Base-by-base conservation (phyloP, 2,329 filamentous ascomycete genomes). In the Penicillium sp. region DNA sequence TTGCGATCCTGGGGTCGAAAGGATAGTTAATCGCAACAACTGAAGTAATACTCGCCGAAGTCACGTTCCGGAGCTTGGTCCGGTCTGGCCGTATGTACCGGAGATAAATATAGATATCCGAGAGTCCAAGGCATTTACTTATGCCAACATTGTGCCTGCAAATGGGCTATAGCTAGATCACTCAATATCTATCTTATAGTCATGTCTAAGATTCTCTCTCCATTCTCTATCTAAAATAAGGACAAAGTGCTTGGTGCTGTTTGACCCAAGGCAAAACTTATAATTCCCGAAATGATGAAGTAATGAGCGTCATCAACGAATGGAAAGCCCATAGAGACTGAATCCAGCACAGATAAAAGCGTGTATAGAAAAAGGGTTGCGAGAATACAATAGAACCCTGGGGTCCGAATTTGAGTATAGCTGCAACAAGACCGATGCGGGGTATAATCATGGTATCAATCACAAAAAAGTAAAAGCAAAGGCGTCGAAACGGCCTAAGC, bases 391-490 rank as follows among this genome's bases (percentile, higher is more conserved):
- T 26, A 15, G 19, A 47, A 26, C 3, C 46, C 15, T 38, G 29
- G 15, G 19, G 11, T 13, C 6, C 17, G 15, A 45, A 23, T 13
- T 41, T 19, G 35, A 57, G 21, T 23, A 38, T 44, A 48, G 46
- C 41, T 52, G 41, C 57, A 54, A 53, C 57, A 54, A 53, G 51
- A 38, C 57, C 57, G 26, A 58, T 58, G 56, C 56, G 56, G 56
- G 56, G 56, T 58, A 58, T 58, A 58, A 57, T 13, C n/a, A 41
- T 52, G 7, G 23, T 44, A 31, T 50, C n/a, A n/a, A 52, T 41
- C 44, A 44, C 23, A 51, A 38, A 58, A 61, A 60, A 58, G 46
- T 11, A 41, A 48, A 46, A 52, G 56, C 23, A 46, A 23, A 64
- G 49, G 59, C 15, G 30, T 41, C 6, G 45, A 17, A 26, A 11